Evolutionary conservation across 441 rosid species (phyloP), one percentile per base, ranked within the genome.

Genomic region (Metrosideros polymorpha): DNA sequence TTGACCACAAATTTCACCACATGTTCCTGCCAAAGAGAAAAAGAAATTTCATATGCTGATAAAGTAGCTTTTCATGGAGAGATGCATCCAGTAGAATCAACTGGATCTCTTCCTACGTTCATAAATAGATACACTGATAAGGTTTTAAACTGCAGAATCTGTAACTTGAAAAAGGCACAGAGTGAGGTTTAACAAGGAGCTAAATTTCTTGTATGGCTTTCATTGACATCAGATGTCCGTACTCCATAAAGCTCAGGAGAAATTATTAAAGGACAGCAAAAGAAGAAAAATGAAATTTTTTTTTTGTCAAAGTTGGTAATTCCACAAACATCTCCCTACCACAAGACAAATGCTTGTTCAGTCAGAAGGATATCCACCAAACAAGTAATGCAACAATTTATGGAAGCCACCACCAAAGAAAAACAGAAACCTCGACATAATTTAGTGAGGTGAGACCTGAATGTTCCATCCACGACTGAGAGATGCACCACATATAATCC

Each of bases 401-500:
- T 39, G 79, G 79, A 71, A 71, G 47, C 45, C 15, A 71, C 79
- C 15, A 22, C 35, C 8, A 6, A 18, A 83, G n/a, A 83, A 51
- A 83, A 83, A 19, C 43, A 54, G 49, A 25, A 83, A 71, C 27
- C 59, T 14, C 61, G 9, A 54, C 43, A 47, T 82, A 83, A 83
- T 54, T 29, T 83, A 53, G n/a, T 10, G 54, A 82, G 63, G 39
- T 61, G 87, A 39, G 85, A 94, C 96, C 97, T 94, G 97, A 90
- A 94, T 91, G 91, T 92, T 93, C 97, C 97, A 94, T 87, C 97
- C 96, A 76, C 51, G 86, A 76, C 88, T 90, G 45, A 94, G 91
- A 83, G 97, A 92, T 89, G 96, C 93, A 86, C 97, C 94, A 51
- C 97, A 94, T 32, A 94, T 89, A 91, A 94, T 92, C 88, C 91